Conservation (phyloP, 2,329 filamentous ascomycete genomes). For the Ophioceras dolichostomum region DNA sequence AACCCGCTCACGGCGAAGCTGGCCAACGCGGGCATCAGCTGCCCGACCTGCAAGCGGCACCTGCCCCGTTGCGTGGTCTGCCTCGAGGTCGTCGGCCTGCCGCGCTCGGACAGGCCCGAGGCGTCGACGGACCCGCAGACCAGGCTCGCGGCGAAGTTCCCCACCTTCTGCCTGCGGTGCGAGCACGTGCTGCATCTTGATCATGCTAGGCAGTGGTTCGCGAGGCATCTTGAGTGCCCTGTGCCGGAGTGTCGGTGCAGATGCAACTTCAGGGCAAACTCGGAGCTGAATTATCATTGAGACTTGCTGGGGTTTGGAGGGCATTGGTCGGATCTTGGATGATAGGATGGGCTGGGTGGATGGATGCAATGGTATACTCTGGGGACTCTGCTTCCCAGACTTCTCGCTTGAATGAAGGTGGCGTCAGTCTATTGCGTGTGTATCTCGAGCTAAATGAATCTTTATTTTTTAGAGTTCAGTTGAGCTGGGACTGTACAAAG, state of each 20-base stretch:
- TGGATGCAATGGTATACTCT: too few species aligned
- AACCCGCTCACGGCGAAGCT: conserved; percentile 48
- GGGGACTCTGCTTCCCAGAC: too few species aligned
- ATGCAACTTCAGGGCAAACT: conserved; percentile 49
- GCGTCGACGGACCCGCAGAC: conserved; percentile 31
- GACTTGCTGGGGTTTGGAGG: neutral
- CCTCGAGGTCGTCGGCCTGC: conserved; percentile 52
- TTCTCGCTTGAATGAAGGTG: too few species aligned
- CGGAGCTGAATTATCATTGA: conserved; percentile 41
- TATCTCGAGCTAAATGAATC: too few species aligned
- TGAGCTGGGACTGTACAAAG: too few species aligned
- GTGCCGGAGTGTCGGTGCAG: conserved; percentile 56
- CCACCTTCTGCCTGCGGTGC: conserved; percentile 57
- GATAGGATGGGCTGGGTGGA: too few species aligned
- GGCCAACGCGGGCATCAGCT: conserved; percentile 46
- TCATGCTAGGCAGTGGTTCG: conserved; percentile 56
- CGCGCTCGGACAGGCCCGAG: conserved; percentile 46
- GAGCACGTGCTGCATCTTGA: conserved; percentile 58
- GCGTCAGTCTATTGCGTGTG: too few species aligned
- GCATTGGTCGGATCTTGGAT: too few species aligned
- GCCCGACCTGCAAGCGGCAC: conserved; percentile 54
- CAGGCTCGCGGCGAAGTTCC: conserved; percentile 42
- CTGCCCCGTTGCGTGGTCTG: conserved; percentile 57
- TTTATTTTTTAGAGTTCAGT: too few species aligned
- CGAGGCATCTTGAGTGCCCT: conserved; percentile 51